These are phyloP conservation scores for Skeletonema tropicum DNA, from an alignment of 108 stramenopile species.

Conservation along the genomic window DNA sequence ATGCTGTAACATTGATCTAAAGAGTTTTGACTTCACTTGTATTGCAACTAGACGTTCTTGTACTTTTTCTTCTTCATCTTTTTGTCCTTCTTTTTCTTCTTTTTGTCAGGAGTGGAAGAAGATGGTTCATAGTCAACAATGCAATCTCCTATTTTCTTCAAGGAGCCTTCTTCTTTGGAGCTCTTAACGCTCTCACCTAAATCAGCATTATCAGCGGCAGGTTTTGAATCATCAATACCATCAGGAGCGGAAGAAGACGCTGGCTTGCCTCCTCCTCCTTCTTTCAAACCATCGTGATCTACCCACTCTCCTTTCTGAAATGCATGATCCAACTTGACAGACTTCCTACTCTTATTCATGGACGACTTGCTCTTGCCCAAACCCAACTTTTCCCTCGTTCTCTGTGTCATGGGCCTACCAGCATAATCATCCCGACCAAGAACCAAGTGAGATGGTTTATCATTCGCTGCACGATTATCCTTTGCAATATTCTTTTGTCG, in stretches of 20 bases:
- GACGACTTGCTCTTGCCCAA: neutral
- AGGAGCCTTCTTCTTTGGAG: neutral
- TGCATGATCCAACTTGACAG: neutral
- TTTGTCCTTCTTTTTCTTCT: constrained; percentile 18
- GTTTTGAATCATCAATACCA: neutral
- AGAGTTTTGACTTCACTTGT: neutral
- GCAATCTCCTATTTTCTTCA: constrained; percentile 36
- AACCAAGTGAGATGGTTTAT: constrained; percentile 70
- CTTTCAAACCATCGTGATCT: neutral
- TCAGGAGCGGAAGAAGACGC: neutral
- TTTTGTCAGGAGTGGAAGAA: neutral
- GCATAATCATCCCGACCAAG: constrained; percentile 51
- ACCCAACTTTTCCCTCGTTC: constrained; percentile 57
- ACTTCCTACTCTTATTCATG: neutral
- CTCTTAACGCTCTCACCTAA: neutral
- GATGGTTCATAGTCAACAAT: constrained; percentile 14
- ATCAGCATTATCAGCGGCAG: neutral
- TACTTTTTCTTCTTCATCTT: constrained; percentile 23
- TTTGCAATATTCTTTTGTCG: constrained; percentile 88
- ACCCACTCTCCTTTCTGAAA: constrained; percentile 20
- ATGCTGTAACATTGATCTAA: neutral
- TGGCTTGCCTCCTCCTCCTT: neutral
- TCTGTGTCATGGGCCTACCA: constrained; percentile 71
- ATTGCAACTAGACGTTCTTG: constrained; percentile 12
- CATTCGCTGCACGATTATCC: constrained; percentile 59